Conservation (phyloP, 2,329 filamentous ascomycete genomes). For the Claviceps digitariae region DNA sequence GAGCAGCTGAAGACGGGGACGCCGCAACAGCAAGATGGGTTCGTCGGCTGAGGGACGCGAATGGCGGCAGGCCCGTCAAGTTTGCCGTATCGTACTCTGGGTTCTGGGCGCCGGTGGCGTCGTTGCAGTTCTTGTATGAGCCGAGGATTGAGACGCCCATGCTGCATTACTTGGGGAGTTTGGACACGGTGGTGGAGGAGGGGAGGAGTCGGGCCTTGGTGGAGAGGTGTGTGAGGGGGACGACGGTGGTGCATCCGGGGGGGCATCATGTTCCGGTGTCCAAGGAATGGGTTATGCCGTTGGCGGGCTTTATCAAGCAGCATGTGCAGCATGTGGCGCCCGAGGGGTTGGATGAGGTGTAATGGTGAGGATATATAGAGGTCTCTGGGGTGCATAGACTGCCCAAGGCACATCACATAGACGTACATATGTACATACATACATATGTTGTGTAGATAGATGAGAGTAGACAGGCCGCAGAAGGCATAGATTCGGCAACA, state of each 20-base stretch:
- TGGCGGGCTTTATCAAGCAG: constrained; percentile 55
- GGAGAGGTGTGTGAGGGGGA: constrained; percentile 43
- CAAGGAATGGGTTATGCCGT: constrained; percentile 65
- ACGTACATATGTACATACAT: background rate
- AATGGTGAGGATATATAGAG: background rate
- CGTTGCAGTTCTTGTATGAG: constrained; percentile 53
- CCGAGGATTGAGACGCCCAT: constrained; percentile 64
- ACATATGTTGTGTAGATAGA: background rate
- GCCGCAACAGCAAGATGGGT: constrained; percentile 26
- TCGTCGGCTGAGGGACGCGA: constrained; percentile 32
- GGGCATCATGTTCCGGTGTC: constrained; percentile 81
- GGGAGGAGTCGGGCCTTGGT: constrained; percentile 51
- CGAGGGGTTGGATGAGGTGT: constrained; percentile 14
- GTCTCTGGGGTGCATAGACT: background rate
- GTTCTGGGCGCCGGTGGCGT: constrained; percentile 50
- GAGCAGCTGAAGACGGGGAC: no score
- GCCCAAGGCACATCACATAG: background rate
- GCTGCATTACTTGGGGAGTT: constrained; percentile 66
- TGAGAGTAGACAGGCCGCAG: background rate
- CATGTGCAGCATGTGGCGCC: constrained; percentile 16
- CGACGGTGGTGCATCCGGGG: constrained; percentile 61
- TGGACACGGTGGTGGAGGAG: constrained; percentile 86
- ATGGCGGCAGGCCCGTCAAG: constrained; percentile 36
- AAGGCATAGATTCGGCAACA: background rate
- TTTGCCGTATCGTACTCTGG: constrained; percentile 70